Base-by-base conservation (phyloP, 352 stramenopile genomes). In the Globisporangium yorkense region DNA sequence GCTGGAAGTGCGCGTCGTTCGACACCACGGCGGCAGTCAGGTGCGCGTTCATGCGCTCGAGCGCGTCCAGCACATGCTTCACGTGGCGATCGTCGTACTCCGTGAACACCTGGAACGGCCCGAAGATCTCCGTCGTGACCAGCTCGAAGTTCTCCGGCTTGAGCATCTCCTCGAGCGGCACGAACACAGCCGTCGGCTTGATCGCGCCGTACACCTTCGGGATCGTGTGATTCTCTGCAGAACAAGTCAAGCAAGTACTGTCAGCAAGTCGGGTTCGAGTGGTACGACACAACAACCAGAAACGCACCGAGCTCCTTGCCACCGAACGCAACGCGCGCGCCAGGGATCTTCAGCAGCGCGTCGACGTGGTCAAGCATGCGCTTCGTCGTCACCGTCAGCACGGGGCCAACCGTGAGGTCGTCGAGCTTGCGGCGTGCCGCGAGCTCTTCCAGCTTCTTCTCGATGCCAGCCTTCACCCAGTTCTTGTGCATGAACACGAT, bases 401-500 rank as follows among this genome's bases (percentile, higher is more conserved):
- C 96, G 6, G 97, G 97, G 13, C 96, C 96, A 54, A 98, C 74
- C n/a, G 96, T 98, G 29, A 99, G 70, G 70, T 99, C 94, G 43
- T 91, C 83, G 13, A 99, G 72, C 59, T 84, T 96, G 59, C 97
- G 80, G 37, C 83, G 84, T 5, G 81, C 70, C 31, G 97, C 97
- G 52, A 97, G 84, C 37, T 77, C 72, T 49, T 80, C 83, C 18
- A 99, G 80, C 67, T 98, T 97, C 41, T 97, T 89, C 51, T 98
- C 75, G 48, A 99, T 68, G 50, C 94, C 96, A 50, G 84, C 81
- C 8, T 88, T 65, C 50, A 65, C 57, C 96, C 96, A 99, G 77
- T 98, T 98, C 66, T 98, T 94, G 79, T 99, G 97, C 71, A 98
- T 91, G 76, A 99, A 99, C 33, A 99, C 75, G 58, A 99, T 98